Conservation (phyloP, 345 rosid genomes). For the Odontarrhena argentea region DNA sequence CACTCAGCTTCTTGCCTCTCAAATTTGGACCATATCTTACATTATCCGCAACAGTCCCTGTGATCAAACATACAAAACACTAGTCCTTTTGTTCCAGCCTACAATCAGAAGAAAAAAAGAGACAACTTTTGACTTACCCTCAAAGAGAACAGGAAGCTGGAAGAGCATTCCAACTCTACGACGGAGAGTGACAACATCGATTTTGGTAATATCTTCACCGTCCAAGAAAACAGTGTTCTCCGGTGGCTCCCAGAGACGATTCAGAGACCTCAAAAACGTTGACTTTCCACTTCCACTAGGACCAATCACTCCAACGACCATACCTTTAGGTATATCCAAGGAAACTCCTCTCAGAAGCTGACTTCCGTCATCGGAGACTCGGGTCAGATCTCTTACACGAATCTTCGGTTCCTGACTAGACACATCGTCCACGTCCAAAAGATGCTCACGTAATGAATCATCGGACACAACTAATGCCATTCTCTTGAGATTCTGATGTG, state of each 20-base stretch:
- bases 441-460: constrained; percentile 47
- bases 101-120: background rate
- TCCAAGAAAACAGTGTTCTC: constrained; percentile 63
- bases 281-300: constrained; percentile 98
- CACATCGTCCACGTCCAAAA: constrained; percentile 37
- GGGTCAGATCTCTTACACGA: constrained; percentile 51
- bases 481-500: background rate
- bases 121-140: constrained; percentile 49
- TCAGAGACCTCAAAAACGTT: constrained; percentile 71
- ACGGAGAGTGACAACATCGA: constrained; percentile 76
- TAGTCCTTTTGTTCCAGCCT: constrained; percentile 4
- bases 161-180: constrained; percentile 94
- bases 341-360: constrained; percentile 56
- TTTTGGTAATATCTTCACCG: constrained; percentile 58
- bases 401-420: constrained; percentile 44
- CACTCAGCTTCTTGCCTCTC: constrained; percentile 66
- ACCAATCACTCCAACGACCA: constrained; percentile 80
- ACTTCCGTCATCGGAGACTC: constrained; percentile 52
- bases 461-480: constrained; percentile 30
- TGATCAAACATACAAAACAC: background rate
- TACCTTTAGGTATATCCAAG: constrained; percentile 59
- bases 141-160: constrained; percentile 84
- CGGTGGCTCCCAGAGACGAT: constrained; percentile 92
- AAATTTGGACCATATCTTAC: constrained; percentile 77
- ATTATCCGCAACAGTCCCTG: constrained; percentile 86